Evolutionary conservation across 306 rosid genomes (phyloP), one percentile per base, ranked within the genome.

Genomic region (Dryas alaskensis): DNA sequence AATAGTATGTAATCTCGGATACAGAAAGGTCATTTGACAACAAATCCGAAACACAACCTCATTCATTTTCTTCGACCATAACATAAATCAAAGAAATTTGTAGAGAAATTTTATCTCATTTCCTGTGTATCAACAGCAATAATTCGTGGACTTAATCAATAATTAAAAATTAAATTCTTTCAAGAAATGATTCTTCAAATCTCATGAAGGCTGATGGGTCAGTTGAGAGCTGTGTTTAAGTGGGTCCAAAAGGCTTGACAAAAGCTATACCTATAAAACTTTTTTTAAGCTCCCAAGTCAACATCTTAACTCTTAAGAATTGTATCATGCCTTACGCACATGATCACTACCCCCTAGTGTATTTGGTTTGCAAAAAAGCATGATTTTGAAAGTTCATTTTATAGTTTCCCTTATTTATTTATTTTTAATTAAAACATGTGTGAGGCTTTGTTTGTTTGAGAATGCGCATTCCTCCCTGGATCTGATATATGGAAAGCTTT

Each of bases 211-310:
- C 4, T 25, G 57, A 51, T 52, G 17, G 57, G 57, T 52, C 5
- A 52, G 57, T 60, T 60, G 9, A 5, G 65, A 60, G 45, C 10
- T 22, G 13, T 4, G 22, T 57, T 25, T 25, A 57, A 37, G 65
- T 37, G 65, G 65, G 10, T 60, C 65, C 45, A 60, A 16, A 60
- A 7, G 66, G 22, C 64, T 60, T 60, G 65, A 31, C 65, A 31
- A 60, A 10, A 11, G 12, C 62, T 58, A 58, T 25, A 19, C 13
- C 13, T 3, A 14, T 60, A 13, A 12, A 60, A 12, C 40, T 37
- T 17, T 13, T 6, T 16, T 6, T 40, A 31, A 60, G 17, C 6
- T 42, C 14, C 49, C 14, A 16, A 62, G 14, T 62, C 49, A 62
- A 16, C 42, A 40, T 62, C 67, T 37, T 19, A 14, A 51, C 4